Percentiles rank a stretch among this genome's conserved stretches.
Evolutionary conservation across 192 early-diverging fungal species (phyloP).

Genomic region (Coemansia sp.): DNA sequence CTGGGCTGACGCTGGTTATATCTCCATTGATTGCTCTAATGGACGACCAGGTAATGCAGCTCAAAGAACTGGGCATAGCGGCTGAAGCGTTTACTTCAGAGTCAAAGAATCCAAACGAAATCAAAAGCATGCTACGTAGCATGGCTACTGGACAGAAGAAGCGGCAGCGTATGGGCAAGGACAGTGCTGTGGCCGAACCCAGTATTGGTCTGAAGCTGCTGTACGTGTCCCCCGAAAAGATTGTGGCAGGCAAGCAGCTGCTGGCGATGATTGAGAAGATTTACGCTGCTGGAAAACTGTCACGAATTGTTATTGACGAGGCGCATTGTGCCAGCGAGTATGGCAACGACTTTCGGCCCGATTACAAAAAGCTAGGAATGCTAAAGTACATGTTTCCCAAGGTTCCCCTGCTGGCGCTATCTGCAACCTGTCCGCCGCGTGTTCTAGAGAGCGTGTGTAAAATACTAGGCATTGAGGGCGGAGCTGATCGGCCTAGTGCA

Average conservation of each 20-base stretch:
- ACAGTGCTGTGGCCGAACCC: background rate
- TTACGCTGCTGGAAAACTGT: conserved; percentile 34
- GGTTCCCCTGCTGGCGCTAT: conserved; percentile 72
- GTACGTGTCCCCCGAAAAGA: conserved; percentile 58
- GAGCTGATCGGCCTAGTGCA: conserved; percentile 38
- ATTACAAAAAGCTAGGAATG: conserved; percentile 55
- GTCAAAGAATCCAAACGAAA: conserved; percentile 37
- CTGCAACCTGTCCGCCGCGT: conserved; percentile 68
- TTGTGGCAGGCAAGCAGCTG: conserved; percentile 49
- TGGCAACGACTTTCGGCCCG: conserved; percentile 61
- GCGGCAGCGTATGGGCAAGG: conserved; percentile 11
- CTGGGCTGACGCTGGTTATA: conserved; percentile 53
- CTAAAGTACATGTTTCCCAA: conserved; percentile 59
- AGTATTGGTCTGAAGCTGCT: conserved; percentile 33
- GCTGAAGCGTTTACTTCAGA: conserved; percentile 51
- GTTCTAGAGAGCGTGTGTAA: conserved; percentile 56
- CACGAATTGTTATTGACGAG: conserved; percentile 57
- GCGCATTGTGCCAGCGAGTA: conserved; percentile 57
- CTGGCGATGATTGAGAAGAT: conserved; percentile 49
- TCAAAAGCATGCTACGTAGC: conserved; percentile 29
- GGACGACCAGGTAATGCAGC: conserved; percentile 56
- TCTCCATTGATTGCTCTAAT: conserved; percentile 59
- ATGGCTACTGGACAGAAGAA: conserved; percentile 10
- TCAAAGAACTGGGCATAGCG: conserved; percentile 35
- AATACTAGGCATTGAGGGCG: conserved; percentile 57